Evolutionary conservation across 2,329 filamentous ascomycete genomes (phyloP), one percentile per base, ranked within the genome.

Genomic region (Fusarium sterilihyphosum): DNA sequence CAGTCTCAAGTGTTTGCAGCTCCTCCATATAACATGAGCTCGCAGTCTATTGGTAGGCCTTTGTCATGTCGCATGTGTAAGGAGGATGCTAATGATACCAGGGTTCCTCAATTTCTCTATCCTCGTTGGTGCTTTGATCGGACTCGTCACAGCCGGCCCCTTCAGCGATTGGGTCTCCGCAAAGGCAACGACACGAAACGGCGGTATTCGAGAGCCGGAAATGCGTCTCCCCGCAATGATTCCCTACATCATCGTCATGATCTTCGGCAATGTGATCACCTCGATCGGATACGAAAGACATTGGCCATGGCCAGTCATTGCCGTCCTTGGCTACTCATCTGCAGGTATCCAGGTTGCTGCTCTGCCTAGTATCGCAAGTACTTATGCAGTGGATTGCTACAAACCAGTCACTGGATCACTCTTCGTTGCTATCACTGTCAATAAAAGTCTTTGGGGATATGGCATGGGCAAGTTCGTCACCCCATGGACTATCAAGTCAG

Each of bases 221-320:
- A 65, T 65, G 63, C 59, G 63, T 16, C 46, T 65, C 7, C 63
- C 63, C 0, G 63, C 63, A 0, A 65, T 65, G 59, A 64, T 65
- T 1, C 63, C 63, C 3, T 65, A 65, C 1, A 16, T 65, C 16
- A 22, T 56, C 3, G 8, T 65, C 9, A 65, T 65, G 59, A 47
- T 65, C 12, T 65, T 65, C 5, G 63, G 63, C 0, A 65, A 65
- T 9, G 18, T 65, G 2, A 65, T 65, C 1, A 65, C 63, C 1
- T 35, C 63, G 0, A 56, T 65, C 13, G 63, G 59, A 24, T 65
- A 65, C n/a, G 33, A 65, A 12, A 35, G 47, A 0, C 59, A 64
- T 2, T 65, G 63, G 63, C 59, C 63, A 3, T 65, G 63, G 63
- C 63, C 63, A 0, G 40, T 65, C 16, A 64, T 65, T 47, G 35